Evolutionary conservation across 1,284 basidiomycete species (phyloP).

Genomic region (Hypsizygus ulmarius): DNA sequence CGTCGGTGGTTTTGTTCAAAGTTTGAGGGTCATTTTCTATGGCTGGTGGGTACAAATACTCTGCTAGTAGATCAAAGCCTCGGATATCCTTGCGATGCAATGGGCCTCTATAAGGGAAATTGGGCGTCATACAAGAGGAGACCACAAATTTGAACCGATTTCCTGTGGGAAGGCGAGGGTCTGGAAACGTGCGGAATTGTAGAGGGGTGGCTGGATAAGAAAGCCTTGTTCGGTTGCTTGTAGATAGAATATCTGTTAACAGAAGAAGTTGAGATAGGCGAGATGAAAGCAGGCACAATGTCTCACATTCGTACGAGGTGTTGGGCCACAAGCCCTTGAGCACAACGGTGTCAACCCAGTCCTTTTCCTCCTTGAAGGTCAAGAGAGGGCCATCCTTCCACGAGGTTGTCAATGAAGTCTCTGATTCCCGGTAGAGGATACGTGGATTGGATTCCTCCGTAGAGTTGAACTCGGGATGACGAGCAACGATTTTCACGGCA

Average conservation of each 20-base stretch:
- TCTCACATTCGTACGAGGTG: slow-evolving; percentile 73
- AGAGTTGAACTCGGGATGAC: slow-evolving; percentile 45
- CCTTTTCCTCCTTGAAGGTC: slow-evolving; percentile 42
- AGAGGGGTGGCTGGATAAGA: slow-evolving; percentile 51
- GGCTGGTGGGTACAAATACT: slow-evolving; percentile 39
- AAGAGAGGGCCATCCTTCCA: slow-evolving; percentile 59
- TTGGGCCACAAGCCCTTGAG: slow-evolving; percentile 66
- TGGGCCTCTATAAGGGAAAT: slow-evolving; percentile 63
- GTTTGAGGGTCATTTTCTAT: neutral
- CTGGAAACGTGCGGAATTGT: slow-evolving; percentile 68
- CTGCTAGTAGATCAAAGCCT: slow-evolving; percentile 67
- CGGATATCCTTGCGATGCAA: slow-evolving; percentile 51
- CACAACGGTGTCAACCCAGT: slow-evolving; percentile 65
- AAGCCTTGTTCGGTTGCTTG: slow-evolving; percentile 42
- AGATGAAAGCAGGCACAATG: slow-evolving; percentile 11
- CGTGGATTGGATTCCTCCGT: slow-evolving; percentile 33
- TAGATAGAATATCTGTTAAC: slow-evolving; percentile 49
- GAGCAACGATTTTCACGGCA: slow-evolving; percentile 58
- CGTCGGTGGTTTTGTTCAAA: neutral
- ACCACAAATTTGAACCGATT: slow-evolving; percentile 65
- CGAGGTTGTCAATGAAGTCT: slow-evolving; percentile 16
- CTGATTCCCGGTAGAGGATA: slow-evolving; percentile 47
- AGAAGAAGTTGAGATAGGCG: slow-evolving; percentile 10
- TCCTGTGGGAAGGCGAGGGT: slow-evolving; percentile 51
- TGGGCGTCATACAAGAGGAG: slow-evolving; percentile 60